A percentile compares a stretch with the other conserved stretches of the same genome.
Evolutionary conservation across 257 asterid genomes (phyloP).

Genomic region (Solanum commersonii): DNA sequence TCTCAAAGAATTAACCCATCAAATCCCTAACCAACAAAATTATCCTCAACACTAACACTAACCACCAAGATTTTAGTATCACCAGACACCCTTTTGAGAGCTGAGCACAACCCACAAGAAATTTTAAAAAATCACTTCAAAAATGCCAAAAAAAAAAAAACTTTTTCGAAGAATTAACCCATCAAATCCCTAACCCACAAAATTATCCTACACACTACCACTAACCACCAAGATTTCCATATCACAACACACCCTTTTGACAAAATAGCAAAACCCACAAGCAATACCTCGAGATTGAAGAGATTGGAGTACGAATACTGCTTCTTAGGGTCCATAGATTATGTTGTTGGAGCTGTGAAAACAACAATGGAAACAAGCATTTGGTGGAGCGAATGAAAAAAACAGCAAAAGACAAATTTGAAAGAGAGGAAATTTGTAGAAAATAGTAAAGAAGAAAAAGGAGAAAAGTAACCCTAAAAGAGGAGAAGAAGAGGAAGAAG

Average conservation of each 20-base stretch:
- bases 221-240: not conserved
- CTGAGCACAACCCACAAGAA: not conserved
- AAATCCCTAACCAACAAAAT: not conserved
- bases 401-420: not conserved
- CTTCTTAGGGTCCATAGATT: conserved; percentile 70
- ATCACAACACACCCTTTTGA: not conserved
- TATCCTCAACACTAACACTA: not conserved
- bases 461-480: conserved; percentile 54
- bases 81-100: not conserved
- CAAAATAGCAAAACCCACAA: not conserved
- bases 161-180: not conserved
- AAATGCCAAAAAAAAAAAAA: conserved; percentile 1
- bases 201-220: not conserved
- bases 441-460: not conserved
- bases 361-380: conserved; percentile 39
- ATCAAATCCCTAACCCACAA: not conserved
- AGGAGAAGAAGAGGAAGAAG: conserved; percentile 6
- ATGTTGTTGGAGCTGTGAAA: conserved; percentile 11
- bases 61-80: not conserved
- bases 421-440: not conserved
- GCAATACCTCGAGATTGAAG: conserved; percentile 68
- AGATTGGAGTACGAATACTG: conserved; percentile 60
- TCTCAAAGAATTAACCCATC: not conserved
- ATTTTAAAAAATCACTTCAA: not conserved
- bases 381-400: conserved; percentile 19